A percentile compares a stretch with the other conserved stretches of the same genome.
These are phyloP conservation scores for Plantago lanceolata DNA, from an alignment of 305 asterid species.

Conservation along the genomic window DNA sequence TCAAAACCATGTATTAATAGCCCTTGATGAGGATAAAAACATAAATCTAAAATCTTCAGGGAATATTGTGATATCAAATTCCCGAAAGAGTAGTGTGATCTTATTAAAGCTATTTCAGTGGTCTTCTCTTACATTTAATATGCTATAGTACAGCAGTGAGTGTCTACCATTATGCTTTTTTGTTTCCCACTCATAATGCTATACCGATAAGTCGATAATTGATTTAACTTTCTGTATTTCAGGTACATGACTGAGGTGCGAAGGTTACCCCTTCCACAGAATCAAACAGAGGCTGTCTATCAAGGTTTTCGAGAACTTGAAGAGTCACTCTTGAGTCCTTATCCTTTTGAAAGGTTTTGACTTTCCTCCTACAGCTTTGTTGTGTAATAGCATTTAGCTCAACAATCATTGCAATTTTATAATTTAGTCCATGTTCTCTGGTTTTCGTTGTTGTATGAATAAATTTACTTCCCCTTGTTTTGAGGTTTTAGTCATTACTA, in stretches of 20 bases:
- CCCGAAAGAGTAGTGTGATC: background rate
- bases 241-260: conserved; percentile 92
- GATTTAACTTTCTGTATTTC: conserved; percentile 18
- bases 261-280: conserved; percentile 73
- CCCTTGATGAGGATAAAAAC: background rate
- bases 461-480: conserved; percentile 9
- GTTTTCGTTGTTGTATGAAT: conserved; percentile 22
- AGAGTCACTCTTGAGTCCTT: conserved; percentile 67
- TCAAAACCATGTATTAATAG: background rate
- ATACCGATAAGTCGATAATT: background rate
- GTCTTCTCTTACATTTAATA: too few relatives aligned
- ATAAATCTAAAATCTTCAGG: background rate
- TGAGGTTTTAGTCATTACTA: background rate
- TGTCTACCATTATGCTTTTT: background rate
- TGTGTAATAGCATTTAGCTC: conserved; percentile 28
- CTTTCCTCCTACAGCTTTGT: conserved; percentile 22
- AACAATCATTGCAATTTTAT: background rate
- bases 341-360: conserved; percentile 50
- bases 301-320: conserved; percentile 82
- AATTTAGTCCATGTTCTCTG: conserved; percentile 1
- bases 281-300: conserved; percentile 69
- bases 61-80: too few relatives aligned
- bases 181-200: background rate
- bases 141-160: background rate
- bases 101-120: too few relatives aligned